Conservation (phyloP, 2,329 filamentous ascomycete species). For the Chrysosporium queenslandicum region DNA sequence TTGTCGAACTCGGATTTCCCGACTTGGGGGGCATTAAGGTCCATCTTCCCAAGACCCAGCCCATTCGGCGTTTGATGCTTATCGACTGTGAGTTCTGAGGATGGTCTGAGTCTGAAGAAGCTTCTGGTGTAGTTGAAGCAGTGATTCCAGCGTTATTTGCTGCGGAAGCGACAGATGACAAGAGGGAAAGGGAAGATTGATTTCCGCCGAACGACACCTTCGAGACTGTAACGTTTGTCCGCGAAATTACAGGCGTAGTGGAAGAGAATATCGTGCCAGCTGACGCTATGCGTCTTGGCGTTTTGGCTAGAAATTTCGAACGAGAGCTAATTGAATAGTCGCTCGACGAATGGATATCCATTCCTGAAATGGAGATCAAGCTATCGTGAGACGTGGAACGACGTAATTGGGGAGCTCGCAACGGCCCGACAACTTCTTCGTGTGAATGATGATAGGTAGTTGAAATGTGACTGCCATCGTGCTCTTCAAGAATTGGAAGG, state of each 20-base stretch:
- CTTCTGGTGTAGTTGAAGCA: conserved; percentile 4
- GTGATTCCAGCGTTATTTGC: conserved; percentile 12
- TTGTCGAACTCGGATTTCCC: neutral
- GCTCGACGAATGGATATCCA: conserved; percentile 80
- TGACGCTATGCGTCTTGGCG: conserved; percentile 40
- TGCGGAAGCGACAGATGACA: conserved; percentile 31
- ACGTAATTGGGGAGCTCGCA: conserved; percentile 1
- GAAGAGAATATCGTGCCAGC: conserved; percentile 35
- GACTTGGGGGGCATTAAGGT: neutral
- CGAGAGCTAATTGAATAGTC: conserved; percentile 53
- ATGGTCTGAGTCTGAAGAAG: conserved; percentile 50
- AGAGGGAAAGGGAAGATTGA: conserved; percentile 26
- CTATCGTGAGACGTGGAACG: conserved; percentile 67
- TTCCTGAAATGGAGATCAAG: conserved; percentile 72
- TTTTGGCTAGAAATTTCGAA: conserved; percentile 25
- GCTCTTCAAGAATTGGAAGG: conserved; percentile 33
- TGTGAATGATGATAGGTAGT: neutral
- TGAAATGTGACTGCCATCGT: conserved; percentile 22
- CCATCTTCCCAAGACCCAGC: conserved; percentile 13
- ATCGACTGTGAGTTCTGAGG: conserved; percentile 31
- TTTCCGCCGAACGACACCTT: conserved; percentile 19
- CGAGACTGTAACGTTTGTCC: conserved; percentile 29
- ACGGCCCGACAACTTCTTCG: conserved; percentile 5
- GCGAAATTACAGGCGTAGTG: conserved; percentile 32
- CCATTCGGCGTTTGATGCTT: conserved; percentile 13